A percentile compares a stretch with the other conserved stretches of the same genome.
Conservation (phyloP, 148 eudicot species). For the Nepenthes gracilis region DNA sequence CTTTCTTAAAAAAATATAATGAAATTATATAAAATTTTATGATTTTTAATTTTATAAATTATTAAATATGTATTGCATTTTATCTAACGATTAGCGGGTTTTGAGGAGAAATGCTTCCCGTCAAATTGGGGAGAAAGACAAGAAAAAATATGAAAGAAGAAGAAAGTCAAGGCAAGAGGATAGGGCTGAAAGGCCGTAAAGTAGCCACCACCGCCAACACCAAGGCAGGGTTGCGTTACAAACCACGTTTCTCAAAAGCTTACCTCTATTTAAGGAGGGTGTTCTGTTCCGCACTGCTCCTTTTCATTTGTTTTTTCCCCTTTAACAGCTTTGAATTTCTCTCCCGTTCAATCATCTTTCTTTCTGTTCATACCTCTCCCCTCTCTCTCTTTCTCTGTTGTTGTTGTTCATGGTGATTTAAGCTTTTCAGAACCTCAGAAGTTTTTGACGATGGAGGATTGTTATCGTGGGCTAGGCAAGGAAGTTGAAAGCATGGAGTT, state of each 20-base stretch:
- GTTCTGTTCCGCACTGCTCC: neutral
- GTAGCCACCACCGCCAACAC: constrained; percentile 10
- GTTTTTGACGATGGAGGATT: constrained; percentile 21
- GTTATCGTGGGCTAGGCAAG: constrained; percentile 1
- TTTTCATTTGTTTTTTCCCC: constrained; percentile 5
- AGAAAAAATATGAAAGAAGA: neutral
- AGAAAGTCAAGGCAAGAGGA: constrained; percentile 1
- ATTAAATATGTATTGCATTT: too few relatives aligned
- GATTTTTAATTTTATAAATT: too few relatives aligned
- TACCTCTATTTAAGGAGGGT: constrained; percentile 32
- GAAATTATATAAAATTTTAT: too few relatives aligned
- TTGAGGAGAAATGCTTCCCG: too few relatives aligned
- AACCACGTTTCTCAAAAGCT: constrained; percentile 40
- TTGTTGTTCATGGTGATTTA: neutral
- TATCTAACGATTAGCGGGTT: too few relatives aligned
- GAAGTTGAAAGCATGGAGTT: constrained; percentile 55
- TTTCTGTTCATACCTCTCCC: constrained; percentile 16
- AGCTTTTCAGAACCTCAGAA: neutral
- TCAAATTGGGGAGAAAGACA: constrained; percentile 4
- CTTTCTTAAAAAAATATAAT: too few relatives aligned
- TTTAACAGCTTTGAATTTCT: constrained; percentile 3
- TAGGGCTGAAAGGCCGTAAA: constrained; percentile 22
- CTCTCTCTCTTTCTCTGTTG: neutral
- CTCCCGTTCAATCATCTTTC: constrained; percentile 3
- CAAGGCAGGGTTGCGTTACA: constrained; percentile 29